Base-by-base conservation (phyloP, 2,329 filamentous ascomycete species). In the Pestalotiopsis sp. region DNA sequence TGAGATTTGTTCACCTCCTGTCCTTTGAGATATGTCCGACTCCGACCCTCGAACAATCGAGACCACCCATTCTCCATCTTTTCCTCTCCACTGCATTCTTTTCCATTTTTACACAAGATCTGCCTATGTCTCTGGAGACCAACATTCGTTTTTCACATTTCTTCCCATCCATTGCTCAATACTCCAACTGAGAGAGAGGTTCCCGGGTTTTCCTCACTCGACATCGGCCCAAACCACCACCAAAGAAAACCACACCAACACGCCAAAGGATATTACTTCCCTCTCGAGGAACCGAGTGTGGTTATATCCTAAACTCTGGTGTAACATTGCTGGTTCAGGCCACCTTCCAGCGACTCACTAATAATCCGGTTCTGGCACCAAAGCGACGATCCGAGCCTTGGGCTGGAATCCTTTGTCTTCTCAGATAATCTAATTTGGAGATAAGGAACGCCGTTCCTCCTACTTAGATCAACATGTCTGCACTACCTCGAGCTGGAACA, bases 21-120 rank as follows among this genome's bases (percentile, higher is more conserved):
- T 64, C n/a, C 38, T 64, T 52, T 64, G n/a, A 36, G 31, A 52
- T 52, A 52, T 52, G 45, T 52, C 45, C 45, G 45, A 52, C 45
- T n/a, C 45, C 45, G 45, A 52, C 14, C 9, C 39, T 38, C 61
- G 61, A 64, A 49, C 59, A 49, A 64, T 64, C 61, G 61, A 64
- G 61, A 64, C 61, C 41, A 38, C 20, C 20, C 39, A 36, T 64
- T 64, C 39, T 38, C 39, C 61, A 45, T 45, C 39, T 49, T 64
- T 36, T 64, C 39, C 61, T 64, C 61, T 49, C 61, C 61, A 64
- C 41, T 64, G 61, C 20, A 23, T 64, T 39, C 61, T 38, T 41
- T 38, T 64, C 41, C 36, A 23, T 9, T 49, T 52, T 20, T 64
- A 36, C 41, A 20, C n/a, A n/a, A 31, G 38, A 45, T 52, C 41